Evolutionary conservation across 1,139 yeast species (phyloP).

Genomic region (Pichia sp.): DNA sequence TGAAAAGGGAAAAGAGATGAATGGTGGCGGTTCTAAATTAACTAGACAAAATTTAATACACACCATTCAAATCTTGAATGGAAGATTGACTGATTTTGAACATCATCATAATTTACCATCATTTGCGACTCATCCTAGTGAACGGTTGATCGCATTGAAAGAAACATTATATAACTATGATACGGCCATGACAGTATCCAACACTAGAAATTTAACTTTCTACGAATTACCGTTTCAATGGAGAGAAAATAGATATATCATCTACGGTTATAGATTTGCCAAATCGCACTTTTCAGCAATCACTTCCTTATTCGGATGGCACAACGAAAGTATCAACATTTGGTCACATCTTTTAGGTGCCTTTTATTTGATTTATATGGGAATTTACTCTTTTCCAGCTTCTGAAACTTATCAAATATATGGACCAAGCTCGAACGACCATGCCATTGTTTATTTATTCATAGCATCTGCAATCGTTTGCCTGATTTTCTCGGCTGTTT

Average conservation of each 20-base stretch:
- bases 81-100: constrained; percentile 20
- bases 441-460: constrained; percentile 52
- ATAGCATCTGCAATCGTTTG: constrained; percentile 70
- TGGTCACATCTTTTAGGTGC: constrained; percentile 88
- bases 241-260: constrained; percentile 85
- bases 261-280: constrained; percentile 80
- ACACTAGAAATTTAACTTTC: constrained; percentile 55
- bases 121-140: constrained; percentile 27
- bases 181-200: constrained; percentile 49
- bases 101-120: constrained; percentile 10
- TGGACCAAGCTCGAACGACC: constrained; percentile 38
- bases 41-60: constrained; percentile 6
- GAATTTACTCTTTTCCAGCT: constrained; percentile 53
- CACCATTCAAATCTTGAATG: constrained; percentile 9
- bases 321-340: constrained; percentile 87
- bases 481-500: constrained; percentile 64
- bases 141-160: constrained; percentile 31
- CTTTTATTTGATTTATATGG: constrained; percentile 45
- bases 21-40: neutral
- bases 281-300: constrained; percentile 54
- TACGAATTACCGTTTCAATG: constrained; percentile 88
- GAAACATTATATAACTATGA: constrained; percentile 51
- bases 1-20: neutral
- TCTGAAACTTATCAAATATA: constrained; percentile 33
- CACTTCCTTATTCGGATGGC: constrained; percentile 51